These are phyloP conservation scores for Yarrowia galli DNA, from an alignment of 1,139 yeast genomes.

Conservation along the genomic window DNA sequence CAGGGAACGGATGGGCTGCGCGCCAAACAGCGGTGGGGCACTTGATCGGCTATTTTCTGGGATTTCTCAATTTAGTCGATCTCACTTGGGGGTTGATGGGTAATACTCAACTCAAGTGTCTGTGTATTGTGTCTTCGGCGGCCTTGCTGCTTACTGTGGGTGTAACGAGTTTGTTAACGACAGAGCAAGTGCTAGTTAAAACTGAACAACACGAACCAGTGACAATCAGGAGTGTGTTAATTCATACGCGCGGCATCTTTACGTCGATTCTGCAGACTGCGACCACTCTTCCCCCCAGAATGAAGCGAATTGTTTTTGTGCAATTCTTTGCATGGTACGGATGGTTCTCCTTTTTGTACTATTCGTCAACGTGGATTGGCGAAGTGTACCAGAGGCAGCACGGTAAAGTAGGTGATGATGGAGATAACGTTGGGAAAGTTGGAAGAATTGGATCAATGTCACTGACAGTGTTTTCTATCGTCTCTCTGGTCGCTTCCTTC, in stretches of 20 bases:
- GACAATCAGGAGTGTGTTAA: background rate
- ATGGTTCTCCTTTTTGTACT: constrained; percentile 53
- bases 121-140: constrained; percentile 57
- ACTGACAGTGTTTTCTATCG: constrained; percentile 50
- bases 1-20: constrained; percentile 77
- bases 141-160: constrained; percentile 54
- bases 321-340: constrained; percentile 53
- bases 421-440: constrained; percentile 42
- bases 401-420: constrained; percentile 41
- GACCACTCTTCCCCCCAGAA: constrained; percentile 45
- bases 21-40: constrained; percentile 68
- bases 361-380: constrained; percentile 54
- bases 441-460: constrained; percentile 53
- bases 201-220: constrained; percentile 39
- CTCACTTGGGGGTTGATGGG: constrained; percentile 54
- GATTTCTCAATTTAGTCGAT: constrained; percentile 55
- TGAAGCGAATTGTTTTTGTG: constrained; percentile 48
- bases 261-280: constrained; percentile 43
- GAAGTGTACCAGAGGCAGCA: constrained; percentile 50
- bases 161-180: constrained; percentile 54
- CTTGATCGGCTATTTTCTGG: constrained; percentile 60
- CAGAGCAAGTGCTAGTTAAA: constrained; percentile 47
- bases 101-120: constrained; percentile 59
- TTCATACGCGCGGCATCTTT: constrained; percentile 40
- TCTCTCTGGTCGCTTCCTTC: constrained; percentile 50